These are phyloP conservation scores for Trichoderma oligosporum DNA, from an alignment of 2,329 filamentous ascomycete genomes.

Conservation along the genomic window DNA sequence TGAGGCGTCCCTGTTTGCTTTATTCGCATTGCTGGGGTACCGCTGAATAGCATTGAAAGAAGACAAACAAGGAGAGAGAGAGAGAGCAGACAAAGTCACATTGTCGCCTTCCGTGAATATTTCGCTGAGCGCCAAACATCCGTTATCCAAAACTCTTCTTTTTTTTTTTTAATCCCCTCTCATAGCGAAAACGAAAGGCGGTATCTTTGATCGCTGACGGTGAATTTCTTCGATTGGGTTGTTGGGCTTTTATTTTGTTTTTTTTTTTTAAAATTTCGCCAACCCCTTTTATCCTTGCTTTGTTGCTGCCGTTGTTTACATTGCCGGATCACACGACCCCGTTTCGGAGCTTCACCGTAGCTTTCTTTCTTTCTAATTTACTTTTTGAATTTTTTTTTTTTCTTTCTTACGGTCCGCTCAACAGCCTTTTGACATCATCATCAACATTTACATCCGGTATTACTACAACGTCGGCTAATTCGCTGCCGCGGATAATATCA, in stretches of 20 bases:
- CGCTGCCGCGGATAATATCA: neutral
- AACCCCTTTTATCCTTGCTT: constrained; percentile 5
- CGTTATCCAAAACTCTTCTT: constrained; percentile 11
- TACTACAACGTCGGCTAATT: neutral
- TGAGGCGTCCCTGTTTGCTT: neutral
- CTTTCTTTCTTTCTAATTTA: no score
- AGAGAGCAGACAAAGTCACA: neutral
- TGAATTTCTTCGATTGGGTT: neutral
- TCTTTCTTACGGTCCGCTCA: neutral
- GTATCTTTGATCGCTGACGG: neutral
- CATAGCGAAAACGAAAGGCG: neutral
- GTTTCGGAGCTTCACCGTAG: constrained; percentile 15
- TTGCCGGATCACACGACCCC: constrained; percentile 12
- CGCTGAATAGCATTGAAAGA: constrained; percentile 4
- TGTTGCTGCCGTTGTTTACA: constrained; percentile 11
- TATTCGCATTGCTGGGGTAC: neutral
- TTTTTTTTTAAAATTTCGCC: neutral
- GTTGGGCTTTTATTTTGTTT: neutral
- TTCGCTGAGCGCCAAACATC: neutral
- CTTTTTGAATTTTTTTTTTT: neutral
- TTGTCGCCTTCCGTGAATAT: constrained; percentile 1
- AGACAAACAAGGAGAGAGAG: neutral
- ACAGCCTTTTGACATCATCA: constrained; percentile 6
- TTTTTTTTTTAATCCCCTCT: constrained; percentile 1
- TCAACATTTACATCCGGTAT: constrained; percentile 2